Base-by-base conservation (phyloP, 192 early-diverging fungal species). In the Gryganskiella cystojenkinii region DNA sequence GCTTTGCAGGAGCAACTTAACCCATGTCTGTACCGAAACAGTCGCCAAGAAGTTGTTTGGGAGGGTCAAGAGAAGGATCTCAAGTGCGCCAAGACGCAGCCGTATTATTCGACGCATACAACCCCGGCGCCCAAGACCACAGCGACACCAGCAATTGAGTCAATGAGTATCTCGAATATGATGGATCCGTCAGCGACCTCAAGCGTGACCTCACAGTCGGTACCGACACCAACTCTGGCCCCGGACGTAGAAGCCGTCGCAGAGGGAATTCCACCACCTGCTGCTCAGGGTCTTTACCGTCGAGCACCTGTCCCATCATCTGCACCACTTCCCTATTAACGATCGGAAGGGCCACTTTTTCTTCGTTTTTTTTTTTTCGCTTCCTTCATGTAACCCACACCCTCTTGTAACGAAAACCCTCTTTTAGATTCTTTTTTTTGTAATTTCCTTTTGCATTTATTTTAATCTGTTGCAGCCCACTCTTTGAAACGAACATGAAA, bases 1-100 rank as follows among this genome's bases (percentile, higher is more conserved):
- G 56, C 65, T 4, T 62, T 84, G 9, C 87, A 86, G 59, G 58
- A 64, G 17, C 51, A 81, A 17, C 65, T 78, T 22, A 78, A 78
- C 35, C 74, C 74, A 44, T 68, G 74, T 37, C 40, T 78, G 47
- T 47, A 64, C 35, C 61, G 74, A 31, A 78, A 78, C 40, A 69
- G 67, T 43, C 61, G 61, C 42, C 63, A 69, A 15, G 74, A 78
- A n/a, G 74, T 78, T 24, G 51, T 78, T 27, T 78, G 74, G 74
- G 74, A 78, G 20, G 74, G 74, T 9, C 74, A 78, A 30, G 74
- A 78, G 61, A 78, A 64, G 56, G 49, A 78, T 47, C 67, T 78
- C 35, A 78, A 78, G 56, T 78, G 74, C 25, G 66, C 74, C 46
- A 78, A 78, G 61, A 78, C 74, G 0, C 60, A 59, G 25, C 74